Base-by-base conservation (phyloP, 139 green algal genomes). In the Nannochloris sp. region DNA sequence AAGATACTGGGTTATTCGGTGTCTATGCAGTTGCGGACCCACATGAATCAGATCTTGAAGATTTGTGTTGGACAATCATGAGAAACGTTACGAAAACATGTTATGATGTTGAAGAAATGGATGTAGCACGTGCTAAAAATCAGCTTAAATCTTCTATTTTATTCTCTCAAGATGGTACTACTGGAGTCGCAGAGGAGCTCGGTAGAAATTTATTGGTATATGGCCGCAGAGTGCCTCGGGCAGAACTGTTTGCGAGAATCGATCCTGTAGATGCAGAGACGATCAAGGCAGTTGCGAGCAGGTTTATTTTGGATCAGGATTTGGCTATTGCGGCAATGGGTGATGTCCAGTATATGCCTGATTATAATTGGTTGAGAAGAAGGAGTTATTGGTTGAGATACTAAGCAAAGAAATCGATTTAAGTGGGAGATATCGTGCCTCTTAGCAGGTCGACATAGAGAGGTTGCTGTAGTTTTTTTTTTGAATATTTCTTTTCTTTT, bases 211-310 rank as follows among this genome's bases (percentile, higher is more conserved):
- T 97, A 70, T 79, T 99, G 62, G 87, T 92, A 27, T 98, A 98
- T 65, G 91, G 90, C 14, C 88, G 95, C 58, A 81, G 91, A 57
- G 81, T 99, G 19, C 85, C 90, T 56, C 91, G 89, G 77, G 88
- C 89, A 2, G 94, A 99, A 80, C 77, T 99, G 65, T 97, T 98
- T 80, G 87, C 89, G 3, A 83, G 89, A 68, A 98, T 99, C 65
- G 92, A 99, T 61, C 87, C 91, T 29, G 95, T 99, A 29, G 83
- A 91, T 61, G 81, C 80, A 6, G 80, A 87, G 38, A 85, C 85
- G 9, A 74, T 99, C 24, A 90, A 90, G 68, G 77, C 65, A 53
- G 89, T 93, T 37, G 92, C 88, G 13, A 75, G 93, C 54, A 81
- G 86, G 35, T 95, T 96, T 80, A 89, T 98, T 57, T 87, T 90